These are phyloP conservation scores for Trypanosoma rangeli DNA, from an alignment of 208 protist genomes.

Conservation along the genomic window DNA sequence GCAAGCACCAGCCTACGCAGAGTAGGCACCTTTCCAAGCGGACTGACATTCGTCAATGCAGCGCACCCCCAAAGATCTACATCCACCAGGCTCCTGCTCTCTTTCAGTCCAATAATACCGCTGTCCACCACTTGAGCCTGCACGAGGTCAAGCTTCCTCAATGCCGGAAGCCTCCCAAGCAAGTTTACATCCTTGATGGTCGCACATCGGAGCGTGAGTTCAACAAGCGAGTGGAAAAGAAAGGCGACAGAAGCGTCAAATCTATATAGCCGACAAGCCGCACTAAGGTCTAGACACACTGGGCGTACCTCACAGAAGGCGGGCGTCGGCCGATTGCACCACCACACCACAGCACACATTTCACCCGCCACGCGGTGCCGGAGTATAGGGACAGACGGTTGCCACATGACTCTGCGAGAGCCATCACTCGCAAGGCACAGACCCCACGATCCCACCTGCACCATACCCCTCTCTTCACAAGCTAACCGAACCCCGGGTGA, in stretches of 20 bases:
- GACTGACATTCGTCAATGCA: constrained; percentile 43
- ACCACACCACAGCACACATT: constrained; percentile 8
- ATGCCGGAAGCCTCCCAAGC: constrained; percentile 26
- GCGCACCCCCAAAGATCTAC: constrained; percentile 46
- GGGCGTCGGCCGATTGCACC: constrained; percentile 13
- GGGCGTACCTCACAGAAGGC: neutral
- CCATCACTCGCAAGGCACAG: constrained; percentile 1
- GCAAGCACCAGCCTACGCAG: constrained; percentile 2
- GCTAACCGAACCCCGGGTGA: constrained; percentile 4
- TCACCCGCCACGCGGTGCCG: neutral
- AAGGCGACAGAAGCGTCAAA: neutral
- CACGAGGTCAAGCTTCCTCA: constrained; percentile 51
- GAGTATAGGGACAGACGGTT: neutral
- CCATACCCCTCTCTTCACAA: neutral
- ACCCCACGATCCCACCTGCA: constrained; percentile 5
- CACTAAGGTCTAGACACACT: neutral
- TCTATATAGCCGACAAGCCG: neutral
- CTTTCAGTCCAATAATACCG: constrained; percentile 12
- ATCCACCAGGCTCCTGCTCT: constrained; percentile 34
- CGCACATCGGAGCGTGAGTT: constrained; percentile 5
- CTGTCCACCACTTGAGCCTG: constrained; percentile 15
- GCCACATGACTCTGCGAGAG: constrained; percentile 14
- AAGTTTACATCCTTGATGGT: constrained; percentile 32
- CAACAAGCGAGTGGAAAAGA: constrained; percentile 15
- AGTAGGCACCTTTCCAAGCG: constrained; percentile 27